These are phyloP conservation scores for Crucihimalaya himalaica DNA, from an alignment of 345 rosid species.

Conservation along the genomic window DNA sequence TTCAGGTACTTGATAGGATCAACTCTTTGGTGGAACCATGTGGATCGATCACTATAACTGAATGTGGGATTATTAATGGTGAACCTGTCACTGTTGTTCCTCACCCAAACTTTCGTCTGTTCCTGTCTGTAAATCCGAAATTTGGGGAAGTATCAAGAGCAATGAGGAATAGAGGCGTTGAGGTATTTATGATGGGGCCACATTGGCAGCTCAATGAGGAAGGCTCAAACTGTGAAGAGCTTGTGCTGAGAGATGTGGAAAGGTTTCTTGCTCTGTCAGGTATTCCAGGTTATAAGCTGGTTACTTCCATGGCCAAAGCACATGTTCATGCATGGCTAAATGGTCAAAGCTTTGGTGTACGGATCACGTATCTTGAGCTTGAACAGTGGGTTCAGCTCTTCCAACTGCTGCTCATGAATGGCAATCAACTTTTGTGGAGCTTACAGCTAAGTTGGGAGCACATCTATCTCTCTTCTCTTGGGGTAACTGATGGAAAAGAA, in stretches of 20 bases:
- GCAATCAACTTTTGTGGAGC: slow-evolving; percentile 78
- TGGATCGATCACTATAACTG: slow-evolving; percentile 88
- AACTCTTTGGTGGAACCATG: slow-evolving; percentile 91
- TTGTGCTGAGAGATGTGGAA: slow-evolving; percentile 60
- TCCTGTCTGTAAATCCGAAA: slow-evolving; percentile 83
- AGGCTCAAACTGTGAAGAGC: slow-evolving; percentile 48
- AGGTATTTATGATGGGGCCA: slow-evolving; percentile 90
- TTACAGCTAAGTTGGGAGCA: slow-evolving; percentile 88
- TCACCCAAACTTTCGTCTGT: slow-evolving; percentile 84
- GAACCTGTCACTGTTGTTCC: slow-evolving; percentile 75
- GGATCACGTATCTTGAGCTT: slow-evolving; percentile 81
- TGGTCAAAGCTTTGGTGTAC: slow-evolving; percentile 52
- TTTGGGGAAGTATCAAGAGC: slow-evolving; percentile 95
- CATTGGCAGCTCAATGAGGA: slow-evolving; percentile 67
- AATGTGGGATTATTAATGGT: slow-evolving; percentile 87
- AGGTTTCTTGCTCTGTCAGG: slow-evolving; percentile 77
- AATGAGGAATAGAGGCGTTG: slow-evolving; percentile 98
- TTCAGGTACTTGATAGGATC: slow-evolving; percentile 94
- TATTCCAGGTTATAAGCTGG: slow-evolving; percentile 61
- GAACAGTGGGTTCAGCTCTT: slow-evolving; percentile 83
- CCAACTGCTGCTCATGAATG: slow-evolving; percentile 71
- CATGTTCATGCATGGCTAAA: slow-evolving; percentile 67
- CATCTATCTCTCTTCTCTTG: slow-evolving; percentile 83
- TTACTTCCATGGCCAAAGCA: slow-evolving; percentile 84
- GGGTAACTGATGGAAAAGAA: slow-evolving; percentile 61